Conservation (phyloP, 345 rosid species). For the Anacardium occidentale region DNA sequence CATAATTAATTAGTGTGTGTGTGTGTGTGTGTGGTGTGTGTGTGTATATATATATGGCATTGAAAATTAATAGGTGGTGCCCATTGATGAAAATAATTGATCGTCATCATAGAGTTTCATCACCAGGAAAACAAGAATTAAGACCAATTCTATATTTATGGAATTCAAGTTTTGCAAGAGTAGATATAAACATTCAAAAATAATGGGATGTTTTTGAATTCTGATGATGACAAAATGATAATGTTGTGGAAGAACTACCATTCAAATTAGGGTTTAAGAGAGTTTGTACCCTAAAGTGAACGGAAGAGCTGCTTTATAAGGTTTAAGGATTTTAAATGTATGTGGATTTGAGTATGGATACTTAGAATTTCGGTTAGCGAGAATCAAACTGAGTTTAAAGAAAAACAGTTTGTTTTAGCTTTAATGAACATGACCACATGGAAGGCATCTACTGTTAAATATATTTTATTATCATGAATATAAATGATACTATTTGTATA, state of each 20-base stretch:
- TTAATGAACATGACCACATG: conserved; percentile 24
- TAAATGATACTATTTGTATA: not conserved
- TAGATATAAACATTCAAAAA: not conserved
- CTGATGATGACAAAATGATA: not conserved
- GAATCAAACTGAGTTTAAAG: conserved; percentile 12
- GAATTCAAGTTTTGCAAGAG: too few relatives aligned
- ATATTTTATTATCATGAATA: not conserved
- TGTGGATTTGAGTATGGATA: conserved; percentile 1
- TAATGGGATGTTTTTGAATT: not conserved
- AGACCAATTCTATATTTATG: too few relatives aligned
- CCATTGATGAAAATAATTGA: not conserved
- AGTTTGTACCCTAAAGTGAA: not conserved
- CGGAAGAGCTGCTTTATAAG: not conserved
- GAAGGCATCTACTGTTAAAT: not conserved
- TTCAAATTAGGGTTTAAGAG: not conserved
- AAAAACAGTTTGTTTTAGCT: conserved; percentile 9
- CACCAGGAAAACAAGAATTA: not conserved
- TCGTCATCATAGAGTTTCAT: not conserved
- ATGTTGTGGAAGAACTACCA: conserved; percentile 3
- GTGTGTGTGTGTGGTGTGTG: too few relatives aligned
- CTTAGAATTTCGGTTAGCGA: conserved; percentile 9
- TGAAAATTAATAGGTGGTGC: not conserved
- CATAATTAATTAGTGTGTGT: too few relatives aligned
- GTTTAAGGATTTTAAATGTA: conserved; percentile 12
- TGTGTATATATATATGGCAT: not conserved